Evolutionary conservation across 768 basidiomycete species (phyloP).

Genomic region (Lyophyllum decastes): DNA sequence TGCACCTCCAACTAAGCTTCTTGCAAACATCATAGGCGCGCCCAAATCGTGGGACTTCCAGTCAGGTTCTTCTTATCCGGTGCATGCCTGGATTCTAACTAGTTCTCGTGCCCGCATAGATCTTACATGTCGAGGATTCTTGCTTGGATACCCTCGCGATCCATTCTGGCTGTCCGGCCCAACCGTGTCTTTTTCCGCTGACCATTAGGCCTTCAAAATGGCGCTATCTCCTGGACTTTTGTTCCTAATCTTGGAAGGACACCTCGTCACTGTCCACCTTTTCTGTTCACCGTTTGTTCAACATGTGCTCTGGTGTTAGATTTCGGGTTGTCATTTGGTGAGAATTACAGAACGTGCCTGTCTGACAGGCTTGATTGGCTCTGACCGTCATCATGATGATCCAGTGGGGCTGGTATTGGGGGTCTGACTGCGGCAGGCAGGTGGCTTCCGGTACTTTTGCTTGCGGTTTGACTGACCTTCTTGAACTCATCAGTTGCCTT

Average conservation of each 20-base stretch:
- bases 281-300: conserved; percentile 3
- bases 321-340: conserved; percentile 60
- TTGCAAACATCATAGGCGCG: conserved; percentile 23
- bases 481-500: conserved; percentile 34
- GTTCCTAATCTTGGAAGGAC: conserved; percentile 11
- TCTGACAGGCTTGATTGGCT: conserved; percentile 12
- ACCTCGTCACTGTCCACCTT: conserved; percentile 13
- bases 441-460: background rate
- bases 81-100: conserved; percentile 25
- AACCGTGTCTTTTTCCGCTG: conserved; percentile 42
- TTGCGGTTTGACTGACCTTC: conserved; percentile 9
- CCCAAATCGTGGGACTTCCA: conserved; percentile 44
- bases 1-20: conserved; percentile 7
- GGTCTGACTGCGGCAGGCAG: conserved; percentile 45
- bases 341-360: conserved; percentile 15
- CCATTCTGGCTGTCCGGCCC: conserved; percentile 38
- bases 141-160: conserved; percentile 31
- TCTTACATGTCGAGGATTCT: conserved; percentile 43
- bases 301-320: conserved; percentile 33
- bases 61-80: conserved; percentile 33
- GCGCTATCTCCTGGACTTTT: conserved; percentile 21
- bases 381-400: conserved; percentile 11
- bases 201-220: conserved; percentile 37
- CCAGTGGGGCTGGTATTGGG: conserved; percentile 55
- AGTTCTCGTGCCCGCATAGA: conserved; percentile 26